phyloP scores from a whole-genome alignment of 2,329 filamentous ascomycete genomes.

The Pseudopyrenochaeta lycopersici region DNA sequence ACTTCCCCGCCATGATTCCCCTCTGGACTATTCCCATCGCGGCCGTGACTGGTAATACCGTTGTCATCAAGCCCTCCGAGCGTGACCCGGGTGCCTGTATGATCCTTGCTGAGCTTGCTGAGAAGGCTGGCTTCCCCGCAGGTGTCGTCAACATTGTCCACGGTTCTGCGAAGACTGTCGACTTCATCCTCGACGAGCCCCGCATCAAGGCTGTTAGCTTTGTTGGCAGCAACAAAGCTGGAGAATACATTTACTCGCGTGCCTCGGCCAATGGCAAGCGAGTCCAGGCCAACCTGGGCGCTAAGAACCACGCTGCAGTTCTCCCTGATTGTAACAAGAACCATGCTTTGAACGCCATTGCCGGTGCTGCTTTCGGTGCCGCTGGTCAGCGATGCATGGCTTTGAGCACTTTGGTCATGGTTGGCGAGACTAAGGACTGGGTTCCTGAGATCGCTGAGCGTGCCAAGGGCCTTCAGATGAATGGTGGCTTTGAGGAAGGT shows the following conservation, averaged over 20 bases:
- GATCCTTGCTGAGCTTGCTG: slow-evolving; percentile 82
- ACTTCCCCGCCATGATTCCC: slow-evolving; percentile 92
- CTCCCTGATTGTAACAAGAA: slow-evolving; percentile 91
- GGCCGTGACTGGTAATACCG: slow-evolving; percentile 82
- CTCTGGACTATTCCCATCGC: slow-evolving; percentile 91
- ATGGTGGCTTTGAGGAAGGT: slow-evolving; percentile 82
- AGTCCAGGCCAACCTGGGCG: slow-evolving; percentile 86
- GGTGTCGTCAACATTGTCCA: slow-evolving; percentile 87
- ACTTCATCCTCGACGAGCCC: slow-evolving; percentile 87
- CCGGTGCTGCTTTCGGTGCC: slow-evolving; percentile 84
- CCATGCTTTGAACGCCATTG: slow-evolving; percentile 84
- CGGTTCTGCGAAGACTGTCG: slow-evolving; percentile 80
- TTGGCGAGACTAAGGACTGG: slow-evolving; percentile 87
- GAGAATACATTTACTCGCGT: slow-evolving; percentile 83
- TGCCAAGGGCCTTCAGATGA: slow-evolving; percentile 75
- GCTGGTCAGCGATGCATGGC: slow-evolving; percentile 90
- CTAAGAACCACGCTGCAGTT: slow-evolving; percentile 88
- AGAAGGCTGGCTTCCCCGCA: slow-evolving; percentile 82
- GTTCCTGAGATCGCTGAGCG: slow-evolving; percentile 79
- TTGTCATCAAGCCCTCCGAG: slow-evolving; percentile 87
- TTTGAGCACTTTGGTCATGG: slow-evolving; percentile 81
- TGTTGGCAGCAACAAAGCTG: slow-evolving; percentile 86
- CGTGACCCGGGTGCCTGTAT: slow-evolving; percentile 84
- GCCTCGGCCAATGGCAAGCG: slow-evolving; percentile 87
- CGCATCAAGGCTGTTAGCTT: slow-evolving; percentile 88